A percentile compares a stretch with the other conserved stretches of the same genome.
Evolutionary conservation across 495 filamentous ascomycete species (phyloP).

Genomic region (Penicillium waksmanii): DNA sequence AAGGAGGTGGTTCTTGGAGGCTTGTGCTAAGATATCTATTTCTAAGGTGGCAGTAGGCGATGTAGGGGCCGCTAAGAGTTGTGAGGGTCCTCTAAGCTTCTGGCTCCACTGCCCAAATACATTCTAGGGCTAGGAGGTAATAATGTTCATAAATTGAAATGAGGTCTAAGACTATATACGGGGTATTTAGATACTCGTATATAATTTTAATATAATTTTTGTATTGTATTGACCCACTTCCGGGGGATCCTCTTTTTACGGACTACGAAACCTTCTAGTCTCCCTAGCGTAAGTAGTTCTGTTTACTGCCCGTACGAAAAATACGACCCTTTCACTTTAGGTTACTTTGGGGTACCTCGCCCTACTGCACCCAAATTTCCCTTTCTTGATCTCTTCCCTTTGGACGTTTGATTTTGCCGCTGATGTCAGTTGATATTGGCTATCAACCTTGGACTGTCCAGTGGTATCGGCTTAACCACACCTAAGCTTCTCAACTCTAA

Average conservation of each 20-base stretch:
- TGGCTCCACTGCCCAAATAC: background rate
- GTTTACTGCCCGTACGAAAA: conserved; percentile 12
- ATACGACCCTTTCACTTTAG: conserved; percentile 9
- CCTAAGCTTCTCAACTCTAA: background rate
- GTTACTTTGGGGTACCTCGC: conserved; percentile 9
- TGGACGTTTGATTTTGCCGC: conserved; percentile 2
- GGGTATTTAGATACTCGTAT: conserved; percentile 5
- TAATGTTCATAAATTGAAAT: background rate
- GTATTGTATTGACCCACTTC: conserved; percentile 9
- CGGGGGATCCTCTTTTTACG: conserved; percentile 8
- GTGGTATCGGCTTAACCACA: conserved; percentile 6
- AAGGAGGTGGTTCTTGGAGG: conserved; percentile 5
- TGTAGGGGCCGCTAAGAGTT: conserved; percentile 8
- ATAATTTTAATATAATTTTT: conserved; percentile 5
- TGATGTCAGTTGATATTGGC: conserved; percentile 12
- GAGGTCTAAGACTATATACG: conserved; percentile 1
- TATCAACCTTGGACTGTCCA: conserved; percentile 2
- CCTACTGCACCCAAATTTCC: conserved; percentile 9
- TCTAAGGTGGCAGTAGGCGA: too few species aligned
- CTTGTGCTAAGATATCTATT: too few species aligned
- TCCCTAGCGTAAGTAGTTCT: conserved; percentile 7
- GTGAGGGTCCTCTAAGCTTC: conserved; percentile 4
- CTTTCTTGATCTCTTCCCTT: conserved; percentile 10
- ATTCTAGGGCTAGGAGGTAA: background rate
- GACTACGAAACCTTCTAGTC: conserved; percentile 15